Evolutionary conservation across 306 rosid species (phyloP).

Genomic region (Vigna mungo): DNA sequence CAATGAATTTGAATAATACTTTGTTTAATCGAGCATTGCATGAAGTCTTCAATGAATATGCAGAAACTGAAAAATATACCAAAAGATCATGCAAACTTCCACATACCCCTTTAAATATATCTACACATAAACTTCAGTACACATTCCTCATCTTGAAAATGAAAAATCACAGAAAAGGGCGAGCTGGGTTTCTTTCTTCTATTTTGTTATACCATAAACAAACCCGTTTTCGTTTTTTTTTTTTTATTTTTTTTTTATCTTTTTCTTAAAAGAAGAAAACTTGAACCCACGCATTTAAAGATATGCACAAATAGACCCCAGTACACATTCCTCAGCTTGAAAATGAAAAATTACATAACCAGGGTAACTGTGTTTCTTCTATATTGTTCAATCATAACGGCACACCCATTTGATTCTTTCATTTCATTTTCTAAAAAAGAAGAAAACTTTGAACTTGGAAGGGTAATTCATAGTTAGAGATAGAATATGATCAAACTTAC

Average conservation of each 20-base stretch:
- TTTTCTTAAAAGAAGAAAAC: not conserved
- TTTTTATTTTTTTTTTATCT: too few relatives aligned
- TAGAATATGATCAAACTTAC: constrained; percentile 12
- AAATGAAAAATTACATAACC: not conserved
- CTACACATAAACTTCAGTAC: not conserved
- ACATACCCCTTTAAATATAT: not conserved
- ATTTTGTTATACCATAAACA: not conserved
- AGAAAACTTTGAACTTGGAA: not conserved
- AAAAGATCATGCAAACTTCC: not conserved
- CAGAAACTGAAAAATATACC: not conserved
- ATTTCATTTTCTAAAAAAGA: not conserved
- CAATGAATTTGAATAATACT: not conserved
- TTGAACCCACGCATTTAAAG: not conserved
- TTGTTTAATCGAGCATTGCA: not conserved
- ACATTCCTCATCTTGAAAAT: not conserved
- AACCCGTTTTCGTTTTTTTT: not conserved
- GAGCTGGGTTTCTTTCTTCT: not conserved
- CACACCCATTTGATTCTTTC: not conserved
- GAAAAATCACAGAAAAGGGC: not conserved
- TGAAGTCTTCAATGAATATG: not conserved
- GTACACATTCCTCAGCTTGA: not conserved
- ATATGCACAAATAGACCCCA: not conserved
- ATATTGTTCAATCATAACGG: not conserved
- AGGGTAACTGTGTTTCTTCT: not conserved
- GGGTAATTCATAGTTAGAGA: not conserved